phyloP scores from a whole-genome alignment of 2,329 filamentous ascomycete species.

The Hypoxylon sp. region DNA sequence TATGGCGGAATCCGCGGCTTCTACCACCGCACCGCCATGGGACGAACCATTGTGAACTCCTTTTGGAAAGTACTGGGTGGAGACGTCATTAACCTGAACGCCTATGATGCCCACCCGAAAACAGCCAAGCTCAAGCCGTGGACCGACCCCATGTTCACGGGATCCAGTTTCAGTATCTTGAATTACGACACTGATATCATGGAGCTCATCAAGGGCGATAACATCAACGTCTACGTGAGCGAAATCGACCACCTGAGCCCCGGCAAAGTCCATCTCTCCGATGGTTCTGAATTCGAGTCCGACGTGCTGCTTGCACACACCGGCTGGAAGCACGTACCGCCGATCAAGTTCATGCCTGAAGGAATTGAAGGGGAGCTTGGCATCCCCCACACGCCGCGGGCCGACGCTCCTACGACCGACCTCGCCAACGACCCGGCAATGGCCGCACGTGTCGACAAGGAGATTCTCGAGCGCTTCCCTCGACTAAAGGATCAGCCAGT shows the following conservation, averaged over 20 bases:
- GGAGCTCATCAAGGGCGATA: constrained; percentile 64
- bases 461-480: constrained; percentile 64
- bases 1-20: constrained; percentile 66
- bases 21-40: constrained; percentile 68
- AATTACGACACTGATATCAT: constrained; percentile 70
- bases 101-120: constrained; percentile 66
- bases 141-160: constrained; percentile 64
- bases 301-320: constrained; percentile 67
- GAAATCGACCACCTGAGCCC: constrained; percentile 63
- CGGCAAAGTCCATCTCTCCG: constrained; percentile 59
- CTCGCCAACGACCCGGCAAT: constrained; percentile 55
- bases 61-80: constrained; percentile 70
- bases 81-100: constrained; percentile 66
- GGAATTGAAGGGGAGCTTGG: constrained; percentile 59
- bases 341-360: constrained; percentile 59
- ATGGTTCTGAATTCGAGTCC: constrained; percentile 55
- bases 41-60: constrained; percentile 64
- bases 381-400: constrained; percentile 53
- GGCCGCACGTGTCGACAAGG: constrained; percentile 57
- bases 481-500: constrained; percentile 59
- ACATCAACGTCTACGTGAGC: constrained; percentile 66
- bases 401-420: constrained; percentile 46
- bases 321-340: constrained; percentile 62
- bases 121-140: constrained; percentile 66
- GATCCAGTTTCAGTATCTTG: constrained; percentile 67